Evolutionary conservation across 2,329 filamentous ascomycete species (phyloP).

Genomic region (Penicillium rolfsii): DNA sequence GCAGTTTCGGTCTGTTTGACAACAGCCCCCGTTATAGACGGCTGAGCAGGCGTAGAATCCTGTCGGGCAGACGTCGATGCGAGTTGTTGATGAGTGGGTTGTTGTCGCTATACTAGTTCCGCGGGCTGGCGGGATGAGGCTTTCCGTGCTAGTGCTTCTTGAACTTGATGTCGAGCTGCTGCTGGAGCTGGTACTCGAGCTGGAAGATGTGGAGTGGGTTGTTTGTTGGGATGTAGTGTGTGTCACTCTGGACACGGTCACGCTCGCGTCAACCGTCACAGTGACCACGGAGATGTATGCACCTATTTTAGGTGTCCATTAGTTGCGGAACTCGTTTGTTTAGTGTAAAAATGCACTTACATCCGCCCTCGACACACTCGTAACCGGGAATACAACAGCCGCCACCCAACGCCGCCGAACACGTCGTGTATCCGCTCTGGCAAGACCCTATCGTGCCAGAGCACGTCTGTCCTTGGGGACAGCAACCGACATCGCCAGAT

Average conservation of each 20-base stretch:
- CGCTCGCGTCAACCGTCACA: constrained; percentile 39
- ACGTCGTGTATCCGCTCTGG: constrained; percentile 57
- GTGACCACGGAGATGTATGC: constrained; percentile 42
- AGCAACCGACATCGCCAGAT: constrained; percentile 63
- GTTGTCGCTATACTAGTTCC: constrained; percentile 42
- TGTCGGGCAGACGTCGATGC: constrained; percentile 68
- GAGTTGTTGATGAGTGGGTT: constrained; percentile 36
- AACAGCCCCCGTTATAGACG: constrained; percentile 80
- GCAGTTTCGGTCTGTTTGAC: constrained; percentile 84
- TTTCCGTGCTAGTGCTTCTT: constrained; percentile 40
- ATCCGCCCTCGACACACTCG: constrained; percentile 60
- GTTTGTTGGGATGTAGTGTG: constrained; percentile 34
- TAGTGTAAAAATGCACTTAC: constrained; percentile 38
- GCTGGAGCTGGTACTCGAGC: not conserved
- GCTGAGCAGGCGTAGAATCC: constrained; percentile 92
- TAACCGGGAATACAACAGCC: constrained; percentile 67
- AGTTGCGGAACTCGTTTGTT: not conserved
- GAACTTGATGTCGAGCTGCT: not conserved
- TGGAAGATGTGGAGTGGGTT: constrained; percentile 24
- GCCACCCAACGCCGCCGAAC: constrained; percentile 58
- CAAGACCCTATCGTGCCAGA: constrained; percentile 56
- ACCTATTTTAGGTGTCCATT: constrained; percentile 25
- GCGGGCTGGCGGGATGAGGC: constrained; percentile 42
- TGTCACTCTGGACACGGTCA: constrained; percentile 37
- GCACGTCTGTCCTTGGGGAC: constrained; percentile 58